phyloP scores from a whole-genome alignment of 768 basidiomycete genomes.

The Agaricus blazei region DNA sequence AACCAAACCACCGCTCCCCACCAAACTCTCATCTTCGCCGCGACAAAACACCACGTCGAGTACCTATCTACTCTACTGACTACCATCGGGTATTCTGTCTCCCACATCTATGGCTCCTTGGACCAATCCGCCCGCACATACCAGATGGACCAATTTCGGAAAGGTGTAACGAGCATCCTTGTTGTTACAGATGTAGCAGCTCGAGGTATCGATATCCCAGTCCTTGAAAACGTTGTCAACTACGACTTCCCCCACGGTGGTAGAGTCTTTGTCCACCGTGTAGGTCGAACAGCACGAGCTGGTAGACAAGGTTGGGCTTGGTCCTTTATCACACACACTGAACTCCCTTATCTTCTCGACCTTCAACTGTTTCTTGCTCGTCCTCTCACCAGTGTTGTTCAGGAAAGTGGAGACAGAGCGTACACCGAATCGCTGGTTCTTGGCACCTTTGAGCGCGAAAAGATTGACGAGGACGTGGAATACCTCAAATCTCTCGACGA shows the following conservation, averaged over 20 bases:
- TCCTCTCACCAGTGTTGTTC: constrained; percentile 56
- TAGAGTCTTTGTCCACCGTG: constrained; percentile 92
- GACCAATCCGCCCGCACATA: constrained; percentile 86
- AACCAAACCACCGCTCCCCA: constrained; percentile 61
- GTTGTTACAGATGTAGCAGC: constrained; percentile 99
- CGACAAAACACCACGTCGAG: constrained; percentile 98
- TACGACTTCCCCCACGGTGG: constrained; percentile 97
- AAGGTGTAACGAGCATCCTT: constrained; percentile 72
- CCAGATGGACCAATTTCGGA: constrained; percentile 89
- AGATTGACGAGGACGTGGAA: constrained; percentile 80
- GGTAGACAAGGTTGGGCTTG: constrained; percentile 95
- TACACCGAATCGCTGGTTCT: constrained; percentile 75
- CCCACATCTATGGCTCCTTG: constrained; percentile 93
- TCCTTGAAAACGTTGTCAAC: constrained; percentile 95
- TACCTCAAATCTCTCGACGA: constrained; percentile 65
- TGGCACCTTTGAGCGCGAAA: constrained; percentile 76
- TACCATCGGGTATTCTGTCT: constrained; percentile 81
- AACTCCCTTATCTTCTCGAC: constrained; percentile 89
- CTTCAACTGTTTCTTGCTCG: constrained; percentile 88
- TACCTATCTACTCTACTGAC: constrained; percentile 78
- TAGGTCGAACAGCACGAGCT: constrained; percentile 93
- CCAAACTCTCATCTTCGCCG: constrained; percentile 92
- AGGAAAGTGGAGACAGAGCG: constrained; percentile 46
- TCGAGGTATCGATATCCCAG: constrained; percentile 95
- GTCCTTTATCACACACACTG: constrained; percentile 83